Evolutionary conservation across 108 stramenopile species (phyloP), one percentile per base, ranked within the genome.

Genomic region (Aurantiochytrium sp.): DNA sequence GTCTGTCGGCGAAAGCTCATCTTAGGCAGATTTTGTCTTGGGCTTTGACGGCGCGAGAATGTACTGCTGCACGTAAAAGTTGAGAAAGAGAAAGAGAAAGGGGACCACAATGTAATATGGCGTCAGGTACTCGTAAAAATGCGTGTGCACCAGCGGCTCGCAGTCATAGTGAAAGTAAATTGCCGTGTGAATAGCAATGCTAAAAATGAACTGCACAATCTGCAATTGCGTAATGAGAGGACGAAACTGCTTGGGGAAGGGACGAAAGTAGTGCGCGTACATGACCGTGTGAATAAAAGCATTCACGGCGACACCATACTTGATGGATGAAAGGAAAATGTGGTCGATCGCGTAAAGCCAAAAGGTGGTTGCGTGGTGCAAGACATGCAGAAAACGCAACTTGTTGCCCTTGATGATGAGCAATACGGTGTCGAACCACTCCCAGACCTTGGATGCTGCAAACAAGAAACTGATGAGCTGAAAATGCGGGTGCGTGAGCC

Each of bases 291-390:
- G 76, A 12, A 83, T 53, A 23, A 83, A 53, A 53, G 76, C 76
- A 53, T 83, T 83, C 18, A 83, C 76, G 1, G 76, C 76, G 51
- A 83, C 76, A 45, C 49, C 76, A 45, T 83, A 83, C 51, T 83
- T 83, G 76, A 83, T 53, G 45, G 76, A 83, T 12, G 76, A 83
- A 16, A 53, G 45, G 49, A 83, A 83, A 1, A 53, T 53, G 51
- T 83, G 76, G 76, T 83, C 76, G 49, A 83, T 28, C 16, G 76
- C 76, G 76, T 83, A 83, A 18, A 83, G 76, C 76, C 76, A 83
- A 83, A 83, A 83, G 19, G 76, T 83, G 43, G 76, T 83, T 6
- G 76, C 28, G 51, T 83, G 76, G 51, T 83, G 76, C n/a, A 83
- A 28, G 23, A 47, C 45, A 35, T 83, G 76, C 45, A 83, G 51